Evolutionary conservation across 805 yeast genomes (phyloP), one percentile per base, ranked within the genome.

Genomic region (Yarrowia deformans): DNA sequence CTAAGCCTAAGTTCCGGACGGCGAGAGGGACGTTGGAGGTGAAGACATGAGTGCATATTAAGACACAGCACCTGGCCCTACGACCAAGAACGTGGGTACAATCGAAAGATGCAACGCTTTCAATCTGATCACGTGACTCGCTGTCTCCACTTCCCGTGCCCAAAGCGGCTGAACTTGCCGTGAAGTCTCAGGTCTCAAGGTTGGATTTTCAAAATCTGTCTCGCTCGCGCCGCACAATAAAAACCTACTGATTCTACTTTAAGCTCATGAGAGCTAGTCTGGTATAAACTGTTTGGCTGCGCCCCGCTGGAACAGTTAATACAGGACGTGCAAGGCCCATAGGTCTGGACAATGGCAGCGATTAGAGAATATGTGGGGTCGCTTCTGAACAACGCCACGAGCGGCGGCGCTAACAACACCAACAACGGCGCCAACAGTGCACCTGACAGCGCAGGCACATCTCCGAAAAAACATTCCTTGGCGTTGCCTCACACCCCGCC

Each of bases 301-400:
- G 63, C 63, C 63, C 63, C 63, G 63, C 63, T 40, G 16, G 23
- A 29, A 39, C 35, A 40, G 46, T 18, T 29, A 40, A 23, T 56
- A 56, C 63, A 40, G 39, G 63, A 12, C 37, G 19, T 1, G 16
- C 37, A 39, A 40, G 63, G 42, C 63, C 63, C 48, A 29, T 40
- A 56, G 66, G 66, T 45, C 40, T 60, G 66, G 66, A 60, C 66
- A 43, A 60, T 60, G 66, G 66, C 66, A 18, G 66, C 66, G 12
- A 60, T 60, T 2, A 13, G 66, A 60, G 66, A 60, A 34, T 60
- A 60, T 60, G 66, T 60, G 39, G 66, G 66, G 42, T 60, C 66
- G 42, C 66, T 60, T 60, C 34, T 60, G 52, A 60, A 45, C 52
- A 60, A 60, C 42, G 52, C 66, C 52, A 32, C 37, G 7, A 19